These are phyloP conservation scores for Friedmanniomyces simplex DNA, from an alignment of 495 filamentous ascomycete genomes.

Conservation along the genomic window DNA sequence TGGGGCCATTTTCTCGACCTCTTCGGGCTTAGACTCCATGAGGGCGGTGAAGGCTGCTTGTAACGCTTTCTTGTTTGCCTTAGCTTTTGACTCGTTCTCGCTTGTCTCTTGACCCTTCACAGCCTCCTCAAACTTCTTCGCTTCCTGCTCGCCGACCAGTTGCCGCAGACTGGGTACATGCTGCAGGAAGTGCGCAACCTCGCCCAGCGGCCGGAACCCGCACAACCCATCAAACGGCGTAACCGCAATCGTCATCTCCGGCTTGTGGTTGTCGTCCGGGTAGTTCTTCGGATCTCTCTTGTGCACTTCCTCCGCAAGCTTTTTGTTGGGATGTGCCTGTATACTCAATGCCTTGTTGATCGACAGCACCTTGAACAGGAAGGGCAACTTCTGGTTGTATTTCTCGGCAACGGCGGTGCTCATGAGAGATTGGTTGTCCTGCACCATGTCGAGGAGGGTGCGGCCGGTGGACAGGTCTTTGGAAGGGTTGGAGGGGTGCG, in stretches of 20 bases:
- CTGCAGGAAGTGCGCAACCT: constrained; percentile 79
- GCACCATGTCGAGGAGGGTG: constrained; percentile 77
- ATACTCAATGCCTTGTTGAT: constrained; percentile 92
- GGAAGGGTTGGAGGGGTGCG: constrained; percentile 89
- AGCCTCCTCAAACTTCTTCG: constrained; percentile 55
- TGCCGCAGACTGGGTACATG: constrained; percentile 61
- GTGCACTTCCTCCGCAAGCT: constrained; percentile 83
- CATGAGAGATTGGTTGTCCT: constrained; percentile 77
- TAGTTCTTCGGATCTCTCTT: constrained; percentile 84
- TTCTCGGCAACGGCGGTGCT: constrained; percentile 56
- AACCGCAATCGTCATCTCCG: constrained; percentile 96
- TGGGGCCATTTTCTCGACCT: constrained; percentile 51
- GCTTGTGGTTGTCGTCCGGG: constrained; percentile 99
- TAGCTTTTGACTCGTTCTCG: constrained; percentile 43
- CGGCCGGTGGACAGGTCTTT: constrained; percentile 77
- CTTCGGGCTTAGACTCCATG: constrained; percentile 63
- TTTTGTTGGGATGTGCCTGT: constrained; percentile 97
- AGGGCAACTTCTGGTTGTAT: constrained; percentile 76
- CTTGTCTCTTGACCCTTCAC: constrained; percentile 57
- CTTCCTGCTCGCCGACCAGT: constrained; percentile 61
- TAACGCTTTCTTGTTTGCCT: constrained; percentile 70
- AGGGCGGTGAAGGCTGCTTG: constrained; percentile 61
- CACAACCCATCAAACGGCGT: constrained; percentile 93
- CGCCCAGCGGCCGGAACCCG: constrained; percentile 77
- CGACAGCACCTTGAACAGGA: constrained; percentile 94